Conservation (phyloP, 164 flowering plant species). For the Echeveria elegans region DNA sequence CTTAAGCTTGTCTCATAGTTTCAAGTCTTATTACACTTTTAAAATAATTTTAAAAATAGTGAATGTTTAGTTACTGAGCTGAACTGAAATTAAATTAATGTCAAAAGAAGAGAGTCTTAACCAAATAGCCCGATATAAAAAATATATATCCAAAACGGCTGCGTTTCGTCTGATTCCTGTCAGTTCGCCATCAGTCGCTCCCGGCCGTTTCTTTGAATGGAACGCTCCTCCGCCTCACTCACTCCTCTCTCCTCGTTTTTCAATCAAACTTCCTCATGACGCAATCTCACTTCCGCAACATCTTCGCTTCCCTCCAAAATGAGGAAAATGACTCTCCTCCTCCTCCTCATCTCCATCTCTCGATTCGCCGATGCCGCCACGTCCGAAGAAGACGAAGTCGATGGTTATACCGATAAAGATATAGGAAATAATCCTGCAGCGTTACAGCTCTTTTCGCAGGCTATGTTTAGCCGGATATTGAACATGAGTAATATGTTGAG, state of each 20-base stretch:
- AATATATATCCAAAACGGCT: too few relatives aligned
- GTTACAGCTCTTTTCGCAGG: conserved; percentile 26
- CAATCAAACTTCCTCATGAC: neutral
- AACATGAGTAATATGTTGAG: conserved; percentile 38
- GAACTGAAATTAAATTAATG: too few relatives aligned
- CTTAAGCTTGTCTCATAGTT: too few relatives aligned
- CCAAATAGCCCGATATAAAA: too few relatives aligned
- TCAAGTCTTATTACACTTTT: too few relatives aligned
- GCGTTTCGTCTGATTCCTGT: conserved; percentile 6
- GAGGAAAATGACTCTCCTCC: neutral
- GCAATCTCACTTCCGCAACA: neutral
- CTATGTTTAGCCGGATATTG: conserved; percentile 25
- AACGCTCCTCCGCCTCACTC: neutral
- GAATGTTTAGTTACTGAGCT: too few relatives aligned
- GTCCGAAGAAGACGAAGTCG: neutral
- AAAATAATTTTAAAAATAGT: too few relatives aligned
- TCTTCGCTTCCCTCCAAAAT: neutral
- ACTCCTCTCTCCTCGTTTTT: neutral
- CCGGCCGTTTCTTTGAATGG: conserved; percentile 25
- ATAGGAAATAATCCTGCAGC: conserved; percentile 26
- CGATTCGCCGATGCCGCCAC: neutral
- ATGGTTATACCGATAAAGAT: neutral
- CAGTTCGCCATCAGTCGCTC: conserved; percentile 32
- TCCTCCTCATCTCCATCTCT: neutral
- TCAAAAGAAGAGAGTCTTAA: too few relatives aligned